Conservation (phyloP, 306 rosid species). For the Prunus mira region DNA sequence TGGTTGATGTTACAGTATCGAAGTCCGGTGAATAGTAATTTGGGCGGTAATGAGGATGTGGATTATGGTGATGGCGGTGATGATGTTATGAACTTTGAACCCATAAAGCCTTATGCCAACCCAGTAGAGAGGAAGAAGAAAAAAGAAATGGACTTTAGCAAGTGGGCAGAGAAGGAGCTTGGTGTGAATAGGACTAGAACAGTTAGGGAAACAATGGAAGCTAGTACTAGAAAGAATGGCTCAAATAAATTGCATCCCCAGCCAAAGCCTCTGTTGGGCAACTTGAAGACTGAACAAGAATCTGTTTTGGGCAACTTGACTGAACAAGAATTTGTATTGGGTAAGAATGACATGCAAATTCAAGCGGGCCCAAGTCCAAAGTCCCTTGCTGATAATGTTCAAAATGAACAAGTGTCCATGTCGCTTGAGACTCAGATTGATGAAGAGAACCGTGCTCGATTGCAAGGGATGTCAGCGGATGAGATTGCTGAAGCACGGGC, state of each 20-base stretch:
- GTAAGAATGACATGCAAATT: constrained; percentile 5
- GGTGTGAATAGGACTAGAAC: neutral
- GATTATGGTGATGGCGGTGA: constrained; percentile 27
- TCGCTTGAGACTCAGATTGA: constrained; percentile 69
- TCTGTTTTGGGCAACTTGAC: neutral
- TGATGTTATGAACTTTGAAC: constrained; percentile 38
- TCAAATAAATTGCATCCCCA: constrained; percentile 22
- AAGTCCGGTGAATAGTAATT: constrained; percentile 49
- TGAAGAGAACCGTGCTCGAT: constrained; percentile 59
- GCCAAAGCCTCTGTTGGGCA: neutral
- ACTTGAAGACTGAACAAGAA: constrained; percentile 23
- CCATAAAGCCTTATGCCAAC: constrained; percentile 50
- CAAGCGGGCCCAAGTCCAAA: constrained; percentile 7
- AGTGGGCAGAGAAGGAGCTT: constrained; percentile 50
- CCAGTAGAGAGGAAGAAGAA: constrained; percentile 66
- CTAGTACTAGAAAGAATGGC: constrained; percentile 5
- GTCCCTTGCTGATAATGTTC: constrained; percentile 16
- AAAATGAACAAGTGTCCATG: constrained; percentile 31
- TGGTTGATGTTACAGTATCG: constrained; percentile 61
- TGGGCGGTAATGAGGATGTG: constrained; percentile 21
- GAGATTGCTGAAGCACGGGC: constrained; percentile 72
- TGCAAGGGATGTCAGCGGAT: constrained; percentile 64
- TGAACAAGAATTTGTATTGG: constrained; percentile 20
- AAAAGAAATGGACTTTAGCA: constrained; percentile 57
- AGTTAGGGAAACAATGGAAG: constrained; percentile 20